Base-by-base conservation (phyloP, 495 filamentous ascomycete species). In the Trichoderma reesei region DNA sequence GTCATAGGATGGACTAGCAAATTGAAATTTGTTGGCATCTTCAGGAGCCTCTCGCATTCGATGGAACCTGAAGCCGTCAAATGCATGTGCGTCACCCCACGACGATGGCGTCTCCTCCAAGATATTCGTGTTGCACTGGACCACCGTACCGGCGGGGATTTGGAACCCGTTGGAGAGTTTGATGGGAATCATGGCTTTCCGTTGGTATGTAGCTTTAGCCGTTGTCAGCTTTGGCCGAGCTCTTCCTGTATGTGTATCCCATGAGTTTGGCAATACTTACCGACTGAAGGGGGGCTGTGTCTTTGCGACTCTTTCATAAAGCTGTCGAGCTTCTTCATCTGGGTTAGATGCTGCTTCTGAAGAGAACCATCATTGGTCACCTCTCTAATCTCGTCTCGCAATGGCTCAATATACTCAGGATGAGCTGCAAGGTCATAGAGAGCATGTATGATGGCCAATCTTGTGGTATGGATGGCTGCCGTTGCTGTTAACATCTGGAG, bases 1-100 rank as follows among this genome's bases (percentile, higher is more conserved):
- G 5, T 75, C 67, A 2, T 70, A 68, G 16, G 68, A 73, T 0
- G 79, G 72, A 2, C 73, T 72, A 18, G 77, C 76, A 66, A 80
- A 80, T 60, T 83, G 79, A 39, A 75, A 66, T 54, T 67, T 66
- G 6, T 72, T 72, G 8, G 74, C 73, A 10, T 69, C 66, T 0
- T 68, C 72, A 1, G 70, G 65, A 18, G 68, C 39, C 60, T 80
- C 63, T 10, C 84, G 74, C 26, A 82, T 65, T 1, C 78, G 74
- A 62, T 72, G 72, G 66, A 81, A 85, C 20, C 85, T 76, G 64
- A 76, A 75, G 1, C 73, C 76, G 63, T 86, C 76, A 64, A 83
- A 86, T 42, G 60, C 62, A 1, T 73, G 69, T 13, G 76, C 66
- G 37, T 76, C 63, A 3, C 20, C 33, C 14, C 20, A 16, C 6